Evolutionary conservation across 352 stramenopile genomes (phyloP).

Genomic region (Phytophthora citricola): DNA sequence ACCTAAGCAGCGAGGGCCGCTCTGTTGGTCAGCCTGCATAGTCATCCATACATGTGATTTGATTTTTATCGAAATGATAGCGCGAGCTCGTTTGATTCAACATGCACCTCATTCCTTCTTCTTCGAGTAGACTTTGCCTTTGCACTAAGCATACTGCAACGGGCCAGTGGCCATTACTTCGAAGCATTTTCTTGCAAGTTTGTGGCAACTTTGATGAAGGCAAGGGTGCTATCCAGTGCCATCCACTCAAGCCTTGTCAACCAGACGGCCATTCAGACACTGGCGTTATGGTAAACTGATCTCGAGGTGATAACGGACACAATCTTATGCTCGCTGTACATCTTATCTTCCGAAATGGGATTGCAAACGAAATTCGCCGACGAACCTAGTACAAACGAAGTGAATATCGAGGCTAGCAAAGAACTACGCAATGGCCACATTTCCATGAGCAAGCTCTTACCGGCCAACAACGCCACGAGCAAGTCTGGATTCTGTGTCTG

Average conservation of each 20-base stretch:
- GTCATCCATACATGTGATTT: slow-evolving; percentile 50
- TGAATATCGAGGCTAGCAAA: background rate
- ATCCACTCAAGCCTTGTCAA: background rate
- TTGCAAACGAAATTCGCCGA: no score
- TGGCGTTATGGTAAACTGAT: background rate
- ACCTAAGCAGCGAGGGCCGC: slow-evolving; percentile 16
- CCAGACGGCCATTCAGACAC: slow-evolving; percentile 3
- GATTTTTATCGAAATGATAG: slow-evolving; percentile 48
- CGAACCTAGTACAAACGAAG: no score
- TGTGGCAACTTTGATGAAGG: slow-evolving; percentile 1
- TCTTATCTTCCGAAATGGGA: no score
- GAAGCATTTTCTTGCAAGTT: background rate
- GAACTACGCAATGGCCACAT: background rate
- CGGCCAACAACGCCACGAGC: background rate
- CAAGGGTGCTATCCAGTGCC: background rate
- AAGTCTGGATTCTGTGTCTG: slow-evolving; percentile 6
- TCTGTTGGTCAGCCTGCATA: slow-evolving; percentile 28
- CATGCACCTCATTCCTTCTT: slow-evolving; percentile 24
- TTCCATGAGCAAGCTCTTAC: background rate
- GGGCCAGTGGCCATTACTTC: no score
- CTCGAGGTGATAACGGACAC: no score
- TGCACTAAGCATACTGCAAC: background rate
- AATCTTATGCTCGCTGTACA: no score
- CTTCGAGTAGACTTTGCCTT: background rate
- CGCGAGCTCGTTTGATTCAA: slow-evolving; percentile 37